Base-by-base conservation (phyloP, 1,284 basidiomycete species). In the Trametes versicolor region DNA sequence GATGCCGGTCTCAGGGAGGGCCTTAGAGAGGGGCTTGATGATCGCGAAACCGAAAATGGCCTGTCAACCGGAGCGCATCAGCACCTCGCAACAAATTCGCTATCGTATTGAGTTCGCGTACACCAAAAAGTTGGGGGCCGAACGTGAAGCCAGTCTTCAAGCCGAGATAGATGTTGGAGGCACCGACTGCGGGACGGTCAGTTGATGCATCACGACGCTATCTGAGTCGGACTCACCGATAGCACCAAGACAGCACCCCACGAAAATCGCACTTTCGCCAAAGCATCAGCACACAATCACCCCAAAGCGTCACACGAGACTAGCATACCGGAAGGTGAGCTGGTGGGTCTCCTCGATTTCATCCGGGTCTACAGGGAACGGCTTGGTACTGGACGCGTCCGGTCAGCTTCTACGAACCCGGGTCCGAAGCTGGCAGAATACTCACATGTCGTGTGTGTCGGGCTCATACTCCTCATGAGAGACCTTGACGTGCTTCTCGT, bases 91-190 rank as follows among this genome's bases (percentile, higher is more conserved):
- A 25, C 54, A 32, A 25, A 23, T 37, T 9, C 36, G 72, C 74
- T 55, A 21, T 37, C 19, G 72, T 81, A 81, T 17, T 37, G 21
- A 47, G 52, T 17, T 12, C 13, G 67, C 71, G 47, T 62, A 72
- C 71, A 65, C 87, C 89, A 70, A 90, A 90, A 17, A 90, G 78
- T 65, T 87, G 84, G 51, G 87, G 84, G 45, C 86, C 88, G 71
- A 90, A 90, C 19, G 87, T 90, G 72, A 89, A 87, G 37, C 89
- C 88, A 1, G 88, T 89, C 80, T 91, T 91, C 65, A 91, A 75
- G 53, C 89, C 87, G 41, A 91, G 84, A 74, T 91, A 90, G 65
- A 91, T 73, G 62, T 71, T 71, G 29, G 71, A 73, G 13, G 71
- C 70, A 53, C 70, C 70, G 51, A 73, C 71, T 72, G 54, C n/a